Conservation (phyloP, 805 yeast species). For the Komagataella phaffii region DNA sequence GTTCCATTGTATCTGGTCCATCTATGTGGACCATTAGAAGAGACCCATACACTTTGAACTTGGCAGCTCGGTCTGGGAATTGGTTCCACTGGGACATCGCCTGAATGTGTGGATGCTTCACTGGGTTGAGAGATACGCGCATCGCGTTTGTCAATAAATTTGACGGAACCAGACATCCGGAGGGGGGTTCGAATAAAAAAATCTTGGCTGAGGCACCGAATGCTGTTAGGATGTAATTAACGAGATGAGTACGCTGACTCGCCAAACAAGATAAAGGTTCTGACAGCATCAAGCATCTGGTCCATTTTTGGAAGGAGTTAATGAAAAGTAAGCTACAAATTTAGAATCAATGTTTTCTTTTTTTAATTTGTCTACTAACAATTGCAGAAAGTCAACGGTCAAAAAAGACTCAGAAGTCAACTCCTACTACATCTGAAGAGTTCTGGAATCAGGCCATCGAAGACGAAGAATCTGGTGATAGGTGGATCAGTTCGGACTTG, state of each 20-base stretch:
- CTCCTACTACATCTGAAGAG: conserved; percentile 34
- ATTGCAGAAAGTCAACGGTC: background rate
- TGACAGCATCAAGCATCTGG: background rate
- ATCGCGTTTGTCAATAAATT: background rate
- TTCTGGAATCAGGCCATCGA: conserved; percentile 40
- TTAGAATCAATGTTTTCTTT: background rate
- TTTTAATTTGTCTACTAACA: background rate
- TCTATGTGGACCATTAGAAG: background rate
- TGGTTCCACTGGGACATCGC: background rate
- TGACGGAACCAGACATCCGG: background rate
- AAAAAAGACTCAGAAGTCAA: conserved; percentile 1
- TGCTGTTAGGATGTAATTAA: background rate
- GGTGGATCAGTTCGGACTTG: conserved; percentile 58
- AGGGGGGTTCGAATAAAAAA: background rate
- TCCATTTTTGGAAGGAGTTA: background rate
- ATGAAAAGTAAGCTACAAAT: background rate
- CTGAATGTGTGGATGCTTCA: background rate
- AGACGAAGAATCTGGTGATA: conserved; percentile 64
- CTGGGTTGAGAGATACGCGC: background rate
- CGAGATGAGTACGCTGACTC: background rate
- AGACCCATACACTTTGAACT: background rate
- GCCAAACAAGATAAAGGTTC: background rate
- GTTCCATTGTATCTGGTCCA: background rate
- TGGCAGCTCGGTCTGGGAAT: background rate
- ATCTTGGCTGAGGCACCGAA: background rate